Conservation (phyloP, 1,139 yeast genomes). For the Yamadazyma taylorii region DNA sequence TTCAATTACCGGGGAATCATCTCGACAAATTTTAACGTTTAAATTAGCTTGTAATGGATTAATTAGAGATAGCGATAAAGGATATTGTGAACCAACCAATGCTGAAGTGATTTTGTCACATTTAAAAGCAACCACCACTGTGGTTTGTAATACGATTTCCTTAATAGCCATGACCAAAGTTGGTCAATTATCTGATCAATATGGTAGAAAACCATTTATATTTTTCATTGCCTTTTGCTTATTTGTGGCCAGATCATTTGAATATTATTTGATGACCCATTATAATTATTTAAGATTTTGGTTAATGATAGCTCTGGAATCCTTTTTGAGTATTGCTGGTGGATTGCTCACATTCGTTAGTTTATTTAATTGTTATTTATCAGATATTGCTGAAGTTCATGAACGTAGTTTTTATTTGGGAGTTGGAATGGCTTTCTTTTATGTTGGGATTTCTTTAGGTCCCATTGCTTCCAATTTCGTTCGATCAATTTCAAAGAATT, state of each 20-base stretch:
- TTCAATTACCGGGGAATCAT: slow-evolving; percentile 27
- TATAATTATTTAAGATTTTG: slow-evolving; percentile 31
- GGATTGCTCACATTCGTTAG: slow-evolving; percentile 49
- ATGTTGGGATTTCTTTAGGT: slow-evolving; percentile 62
- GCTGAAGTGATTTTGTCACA: slow-evolving; percentile 36
- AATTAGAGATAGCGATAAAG: slow-evolving; percentile 10
- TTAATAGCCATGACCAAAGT: slow-evolving; percentile 44
- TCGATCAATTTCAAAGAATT: slow-evolving; percentile 20
- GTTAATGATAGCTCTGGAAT: slow-evolving; percentile 31
- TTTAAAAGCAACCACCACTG: slow-evolving; percentile 24
- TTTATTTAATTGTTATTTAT: slow-evolving; percentile 55
- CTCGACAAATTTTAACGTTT: slow-evolving; percentile 25
- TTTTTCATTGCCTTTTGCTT: slow-evolving; percentile 31
- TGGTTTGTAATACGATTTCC: slow-evolving; percentile 25
- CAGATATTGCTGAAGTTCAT: slow-evolving; percentile 61
- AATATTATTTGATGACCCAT: slow-evolving; percentile 27
- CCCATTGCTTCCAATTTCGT: slow-evolving; percentile 54
- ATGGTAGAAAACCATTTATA: slow-evolving; percentile 57
- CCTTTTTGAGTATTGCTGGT: slow-evolving; percentile 53
- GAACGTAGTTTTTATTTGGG: slow-evolving; percentile 58
- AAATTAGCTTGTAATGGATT: slow-evolving; percentile 37
- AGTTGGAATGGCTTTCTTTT: slow-evolving; percentile 52
- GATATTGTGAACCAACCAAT: slow-evolving; percentile 31
- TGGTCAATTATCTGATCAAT: slow-evolving; percentile 60
- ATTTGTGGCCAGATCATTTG: slow-evolving; percentile 24